Conservation (phyloP, 108 stramenopile genomes). For the Stephanodiscus triporus region DNA sequence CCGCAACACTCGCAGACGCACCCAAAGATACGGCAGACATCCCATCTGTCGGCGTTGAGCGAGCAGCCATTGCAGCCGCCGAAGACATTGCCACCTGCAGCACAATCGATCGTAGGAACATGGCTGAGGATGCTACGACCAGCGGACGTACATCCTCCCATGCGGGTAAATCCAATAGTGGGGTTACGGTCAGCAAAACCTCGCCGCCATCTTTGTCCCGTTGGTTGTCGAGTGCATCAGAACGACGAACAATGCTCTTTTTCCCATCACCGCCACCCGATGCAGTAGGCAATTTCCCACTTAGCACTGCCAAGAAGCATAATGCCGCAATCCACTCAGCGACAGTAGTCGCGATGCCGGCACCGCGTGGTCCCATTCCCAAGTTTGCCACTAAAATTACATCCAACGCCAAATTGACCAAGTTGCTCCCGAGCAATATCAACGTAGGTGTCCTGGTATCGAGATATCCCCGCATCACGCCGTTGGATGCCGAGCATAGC, state of each 20-base stretch:
- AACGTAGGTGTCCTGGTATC: constrained; percentile 82
- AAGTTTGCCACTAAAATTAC: constrained; percentile 60
- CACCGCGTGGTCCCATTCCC: constrained; percentile 77
- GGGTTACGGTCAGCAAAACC: constrained; percentile 42
- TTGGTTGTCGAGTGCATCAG: constrained; percentile 11
- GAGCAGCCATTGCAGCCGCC: constrained; percentile 81
- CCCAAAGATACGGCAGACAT: constrained; percentile 18
- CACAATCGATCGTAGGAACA: constrained; percentile 72
- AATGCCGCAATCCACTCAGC: constrained; percentile 85
- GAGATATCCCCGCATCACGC: constrained; percentile 83
- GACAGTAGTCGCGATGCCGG: constrained; percentile 84
- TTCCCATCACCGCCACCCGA: constrained; percentile 18
- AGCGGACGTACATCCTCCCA: constrained; percentile 75
- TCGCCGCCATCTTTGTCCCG: not conserved
- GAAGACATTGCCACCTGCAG: constrained; percentile 74
- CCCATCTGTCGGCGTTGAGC: constrained; percentile 45
- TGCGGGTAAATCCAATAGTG: constrained; percentile 65
- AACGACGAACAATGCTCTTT: not conserved
- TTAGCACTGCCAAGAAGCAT: constrained; percentile 69
- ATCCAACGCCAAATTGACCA: constrained; percentile 76
- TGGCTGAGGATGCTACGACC: constrained; percentile 77
- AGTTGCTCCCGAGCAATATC: constrained; percentile 71
- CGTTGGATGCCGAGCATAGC: constrained; percentile 77
- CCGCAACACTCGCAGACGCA: constrained; percentile 75
- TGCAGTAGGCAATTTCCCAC: constrained; percentile 67